Evolutionary conservation across 805 yeast genomes (phyloP), one percentile per base, ranked within the genome.

Genomic region (Torulaspora microellipsoides): DNA sequence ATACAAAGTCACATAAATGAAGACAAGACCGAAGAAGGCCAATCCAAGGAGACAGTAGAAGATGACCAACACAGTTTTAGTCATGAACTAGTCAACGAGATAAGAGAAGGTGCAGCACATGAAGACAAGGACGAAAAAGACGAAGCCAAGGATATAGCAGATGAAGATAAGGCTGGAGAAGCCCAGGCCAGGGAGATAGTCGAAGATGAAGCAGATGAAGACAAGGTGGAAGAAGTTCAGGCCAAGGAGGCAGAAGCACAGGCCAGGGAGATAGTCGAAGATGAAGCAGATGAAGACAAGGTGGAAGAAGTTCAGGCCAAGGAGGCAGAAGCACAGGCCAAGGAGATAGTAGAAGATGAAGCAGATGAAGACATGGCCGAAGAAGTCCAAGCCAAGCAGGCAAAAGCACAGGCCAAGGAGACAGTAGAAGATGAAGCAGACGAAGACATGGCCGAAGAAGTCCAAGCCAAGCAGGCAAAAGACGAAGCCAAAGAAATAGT

Each of bases 391-490:
- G 11, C 17, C 33, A 38, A 25, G n/a, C 12, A 9, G 30, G 12
- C 30, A 8, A 3, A 11, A 3, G 37, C 5, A 3, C 20, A 30
- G 9, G 32, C 12, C 8, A 31, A 29, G 14, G 45, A 34, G 30
- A 27, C n/a, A 11, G 38, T 13, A 12, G 42, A 40, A 25, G 42
- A 36, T 4, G 43, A 44, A 35, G 12, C 36, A 6, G 34, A 15
- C 8, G 49, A 27, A 15, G 39, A n/a, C 13, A 31, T 12, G 23
- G n/a, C 20, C 27, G 32, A 17, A 5, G n/a, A n/a, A n/a, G n/a
- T n/a, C n/a, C n/a, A 35, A 27, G 9, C 12, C 2, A 27, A 35
- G 12, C 17, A 13, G 34, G 34, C 13, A 3, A 8, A 11, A 4
- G 13, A 28, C 4, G 4, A 3, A 4, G 31, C 31, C n/a, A 17